phyloP scores from a whole-genome alignment of 108 stramenopile genomes.

The Craspedostauros australis region DNA sequence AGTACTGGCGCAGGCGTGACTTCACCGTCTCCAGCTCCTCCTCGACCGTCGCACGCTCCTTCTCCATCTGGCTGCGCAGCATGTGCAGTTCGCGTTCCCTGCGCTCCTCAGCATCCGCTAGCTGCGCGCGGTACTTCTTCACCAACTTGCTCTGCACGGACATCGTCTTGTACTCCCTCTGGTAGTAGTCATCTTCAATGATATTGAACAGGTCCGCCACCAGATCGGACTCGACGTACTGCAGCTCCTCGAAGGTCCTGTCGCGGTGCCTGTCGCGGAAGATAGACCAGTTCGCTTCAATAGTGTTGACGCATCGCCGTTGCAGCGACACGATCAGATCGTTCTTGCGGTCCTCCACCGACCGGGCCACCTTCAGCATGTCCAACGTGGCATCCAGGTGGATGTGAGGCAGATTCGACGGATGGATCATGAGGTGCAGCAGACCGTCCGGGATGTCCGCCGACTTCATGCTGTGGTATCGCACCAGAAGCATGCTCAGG shows the following conservation, averaged over 20 bases:
- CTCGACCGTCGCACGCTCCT: not conserved
- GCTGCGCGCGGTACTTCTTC: constrained; percentile 12
- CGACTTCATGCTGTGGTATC: not conserved
- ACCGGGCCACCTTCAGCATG: too few species aligned
- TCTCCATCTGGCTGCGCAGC: constrained; percentile 4
- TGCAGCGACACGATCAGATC: constrained; percentile 15
- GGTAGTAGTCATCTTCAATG: constrained; percentile 9
- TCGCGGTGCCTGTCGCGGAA: constrained; percentile 8
- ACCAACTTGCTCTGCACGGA: constrained; percentile 11
- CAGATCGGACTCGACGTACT: constrained; percentile 3
- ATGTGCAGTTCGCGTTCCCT: constrained; percentile 5
- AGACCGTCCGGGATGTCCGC: too few species aligned
- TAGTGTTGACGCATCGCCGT: constrained; percentile 15
- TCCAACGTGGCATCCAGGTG: too few species aligned
- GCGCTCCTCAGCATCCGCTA: constrained; percentile 7
- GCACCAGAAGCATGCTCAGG: constrained; percentile 1
- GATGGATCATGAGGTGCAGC: too few species aligned
- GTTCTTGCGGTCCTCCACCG: too few species aligned
- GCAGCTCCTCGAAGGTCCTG: constrained; percentile 9
- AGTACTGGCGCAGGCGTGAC: not conserved
- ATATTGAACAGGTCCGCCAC: constrained; percentile 12
- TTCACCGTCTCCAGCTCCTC: constrained; percentile 1
- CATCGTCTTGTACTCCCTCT: constrained; percentile 2
- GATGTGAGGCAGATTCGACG: too few species aligned
- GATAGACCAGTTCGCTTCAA: constrained; percentile 26